Evolutionary conservation across 1,284 basidiomycete species (phyloP).

Genomic region (Neolentinus lepideus): DNA sequence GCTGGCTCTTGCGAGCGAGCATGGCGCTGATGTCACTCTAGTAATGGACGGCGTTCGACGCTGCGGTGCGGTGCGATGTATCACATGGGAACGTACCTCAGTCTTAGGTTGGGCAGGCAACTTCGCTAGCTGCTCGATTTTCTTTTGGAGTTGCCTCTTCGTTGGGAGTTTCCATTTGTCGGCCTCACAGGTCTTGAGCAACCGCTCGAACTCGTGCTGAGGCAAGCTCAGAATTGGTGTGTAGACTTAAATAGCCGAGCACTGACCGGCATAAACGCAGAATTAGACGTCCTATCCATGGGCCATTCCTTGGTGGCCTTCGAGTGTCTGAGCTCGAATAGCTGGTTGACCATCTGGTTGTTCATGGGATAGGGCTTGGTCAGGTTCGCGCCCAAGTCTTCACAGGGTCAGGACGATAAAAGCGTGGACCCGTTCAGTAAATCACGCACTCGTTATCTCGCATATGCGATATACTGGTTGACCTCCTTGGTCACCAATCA

Average conservation of each 20-base stretch:
- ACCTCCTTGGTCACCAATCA: conserved; percentile 51
- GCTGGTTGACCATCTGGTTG: conserved; percentile 50
- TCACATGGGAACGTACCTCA: conserved; percentile 44
- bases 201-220: conserved; percentile 72
- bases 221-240: background rate
- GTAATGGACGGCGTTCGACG: background rate
- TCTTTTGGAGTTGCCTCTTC: conserved; percentile 57
- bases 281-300: conserved; percentile 83
- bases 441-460: conserved; percentile 62
- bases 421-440: background rate
- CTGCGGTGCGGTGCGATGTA: conserved; percentile 2
- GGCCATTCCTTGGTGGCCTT: conserved; percentile 46
- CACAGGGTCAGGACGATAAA: background rate
- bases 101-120: conserved; percentile 59
- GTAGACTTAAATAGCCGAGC: conserved; percentile 2
- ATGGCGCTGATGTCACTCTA: conserved; percentile 68
- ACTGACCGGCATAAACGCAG: conserved; percentile 50
- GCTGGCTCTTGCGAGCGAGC: conserved; percentile 57
- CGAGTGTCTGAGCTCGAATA: conserved; percentile 68
- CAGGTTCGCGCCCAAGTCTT: conserved; percentile 43
- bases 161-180: conserved; percentile 65
- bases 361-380: conserved; percentile 75
- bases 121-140: conserved; percentile 52
- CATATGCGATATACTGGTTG: conserved; percentile 78
- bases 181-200: conserved; percentile 35